These are phyloP conservation scores for Moesziomyces sp. DNA, from an alignment of 1,284 basidiomycete genomes.

Conservation along the genomic window DNA sequence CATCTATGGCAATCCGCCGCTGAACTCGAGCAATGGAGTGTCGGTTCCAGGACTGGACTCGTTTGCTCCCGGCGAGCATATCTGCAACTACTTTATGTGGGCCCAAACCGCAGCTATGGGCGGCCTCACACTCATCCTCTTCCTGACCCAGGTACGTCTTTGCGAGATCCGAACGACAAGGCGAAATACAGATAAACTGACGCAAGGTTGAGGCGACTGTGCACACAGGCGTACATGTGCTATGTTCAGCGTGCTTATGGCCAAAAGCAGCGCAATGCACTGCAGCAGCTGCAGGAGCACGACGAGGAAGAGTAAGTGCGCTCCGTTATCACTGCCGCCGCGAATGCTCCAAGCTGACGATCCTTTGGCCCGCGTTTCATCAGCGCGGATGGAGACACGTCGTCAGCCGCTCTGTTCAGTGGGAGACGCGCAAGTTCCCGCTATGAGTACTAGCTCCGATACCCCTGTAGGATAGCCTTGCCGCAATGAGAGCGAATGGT, in stretches of 20 bases:
- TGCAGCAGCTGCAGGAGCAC: conserved; percentile 11
- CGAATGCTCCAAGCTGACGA: neutral
- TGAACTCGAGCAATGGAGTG: conserved; percentile 26
- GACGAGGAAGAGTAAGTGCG: conserved; percentile 24
- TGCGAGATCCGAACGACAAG: neutral
- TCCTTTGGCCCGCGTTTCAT: neutral
- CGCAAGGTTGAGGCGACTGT: neutral
- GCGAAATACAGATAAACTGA: neutral
- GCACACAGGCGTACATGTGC: conserved; percentile 40
- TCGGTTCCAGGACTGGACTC: conserved; percentile 15
- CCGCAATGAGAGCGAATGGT: neutral
- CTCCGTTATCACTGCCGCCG: neutral
- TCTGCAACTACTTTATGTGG: conserved; percentile 50
- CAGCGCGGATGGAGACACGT: conserved; percentile 34
- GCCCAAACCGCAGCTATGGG: conserved; percentile 47
- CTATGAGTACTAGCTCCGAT: conserved; percentile 3
- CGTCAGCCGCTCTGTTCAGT: conserved; percentile 18
- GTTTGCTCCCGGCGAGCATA: conserved; percentile 35
- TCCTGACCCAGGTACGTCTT: conserved; percentile 37
- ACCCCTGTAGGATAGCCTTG: neutral
- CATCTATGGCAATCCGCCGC: conserved; percentile 44
- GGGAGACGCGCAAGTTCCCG: conserved; percentile 2
- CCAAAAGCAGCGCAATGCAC: conserved; percentile 41
- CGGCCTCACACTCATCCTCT: conserved; percentile 30
- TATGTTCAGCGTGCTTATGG: conserved; percentile 48